These are phyloP conservation scores for Colletotrichum godetiae DNA, from an alignment of 2,329 filamentous ascomycete species.

Conservation along the genomic window DNA sequence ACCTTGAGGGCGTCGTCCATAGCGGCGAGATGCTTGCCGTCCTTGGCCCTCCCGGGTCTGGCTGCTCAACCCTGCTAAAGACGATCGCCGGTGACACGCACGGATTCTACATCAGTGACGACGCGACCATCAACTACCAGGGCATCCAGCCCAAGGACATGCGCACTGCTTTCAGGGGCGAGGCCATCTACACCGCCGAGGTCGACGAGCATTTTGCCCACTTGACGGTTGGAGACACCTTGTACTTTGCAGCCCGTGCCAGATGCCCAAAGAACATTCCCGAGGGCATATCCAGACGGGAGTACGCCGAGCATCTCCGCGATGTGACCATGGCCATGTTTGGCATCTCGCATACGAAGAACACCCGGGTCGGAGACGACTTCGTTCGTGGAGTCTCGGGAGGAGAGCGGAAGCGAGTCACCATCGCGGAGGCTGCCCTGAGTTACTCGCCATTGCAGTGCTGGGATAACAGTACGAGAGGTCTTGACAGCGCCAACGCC, in stretches of 20 bases:
- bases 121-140: slow-evolving; percentile 32
- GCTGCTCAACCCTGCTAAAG: slow-evolving; percentile 78
- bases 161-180: slow-evolving; percentile 55
- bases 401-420: slow-evolving; percentile 60
- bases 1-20: slow-evolving; percentile 64
- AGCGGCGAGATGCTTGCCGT: slow-evolving; percentile 68
- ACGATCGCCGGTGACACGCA: slow-evolving; percentile 72
- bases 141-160: slow-evolving; percentile 31
- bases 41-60: slow-evolving; percentile 63
- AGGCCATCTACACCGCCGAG: slow-evolving; percentile 75
- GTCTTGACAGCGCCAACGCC: slow-evolving; percentile 46
- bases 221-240: slow-evolving; percentile 69
- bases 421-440: slow-evolving; percentile 48
- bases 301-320: slow-evolving; percentile 59
- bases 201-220: slow-evolving; percentile 72
- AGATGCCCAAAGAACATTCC: slow-evolving; percentile 59
- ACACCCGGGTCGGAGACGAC: slow-evolving; percentile 65
- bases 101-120: slow-evolving; percentile 57
- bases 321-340: slow-evolving; percentile 67
- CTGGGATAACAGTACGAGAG: slow-evolving; percentile 62
- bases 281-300: slow-evolving; percentile 53
- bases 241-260: slow-evolving; percentile 70
- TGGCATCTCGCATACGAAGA: slow-evolving; percentile 65
- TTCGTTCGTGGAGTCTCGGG: slow-evolving; percentile 65
- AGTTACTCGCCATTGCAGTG: slow-evolving; percentile 42